Evolutionary conservation across 2,329 filamentous ascomycete species (phyloP).

Genomic region (Alternaria sp.): DNA sequence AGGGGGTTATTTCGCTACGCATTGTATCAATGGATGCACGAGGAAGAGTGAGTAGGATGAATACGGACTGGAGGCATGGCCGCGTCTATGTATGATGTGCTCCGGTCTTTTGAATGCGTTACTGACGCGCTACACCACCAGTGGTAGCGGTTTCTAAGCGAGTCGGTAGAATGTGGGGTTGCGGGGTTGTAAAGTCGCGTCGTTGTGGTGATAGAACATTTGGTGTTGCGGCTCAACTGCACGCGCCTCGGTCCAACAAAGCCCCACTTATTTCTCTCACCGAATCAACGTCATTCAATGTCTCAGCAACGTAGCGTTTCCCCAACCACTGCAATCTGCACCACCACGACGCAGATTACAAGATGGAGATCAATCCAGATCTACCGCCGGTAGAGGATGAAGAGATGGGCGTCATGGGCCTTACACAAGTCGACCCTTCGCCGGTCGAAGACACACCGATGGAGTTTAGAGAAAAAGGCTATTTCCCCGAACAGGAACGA

Average conservation of each 20-base stretch:
- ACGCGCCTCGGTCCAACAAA: slow-evolving; percentile 27
- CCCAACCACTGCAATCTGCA: slow-evolving; percentile 13
- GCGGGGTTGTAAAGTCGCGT: neutral
- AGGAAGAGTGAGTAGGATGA: slow-evolving; percentile 48
- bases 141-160: neutral
- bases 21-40: slow-evolving; percentile 21
- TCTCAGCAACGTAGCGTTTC: slow-evolving; percentile 32
- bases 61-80: slow-evolving; percentile 30
- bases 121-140: no score
- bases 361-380: slow-evolving; percentile 25
- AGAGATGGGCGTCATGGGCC: slow-evolving; percentile 66
- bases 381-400: slow-evolving; percentile 37
- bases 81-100: neutral
- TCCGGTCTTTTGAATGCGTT: neutral
- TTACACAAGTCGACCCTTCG: slow-evolving; percentile 81
- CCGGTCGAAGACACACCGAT: slow-evolving; percentile 71
- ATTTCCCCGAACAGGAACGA: slow-evolving; percentile 48
- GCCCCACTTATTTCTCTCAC: slow-evolving; percentile 13
- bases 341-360: slow-evolving; percentile 7
- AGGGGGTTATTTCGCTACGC: slow-evolving; percentile 56
- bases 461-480: slow-evolving; percentile 60
- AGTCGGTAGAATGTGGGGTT: neutral
- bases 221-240: slow-evolving; percentile 22
- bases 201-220: slow-evolving; percentile 1
- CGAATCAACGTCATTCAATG: slow-evolving; percentile 45